Evolutionary conservation across 305 asterid species (phyloP).

Genomic region (Fraxinus latifolia): DNA sequence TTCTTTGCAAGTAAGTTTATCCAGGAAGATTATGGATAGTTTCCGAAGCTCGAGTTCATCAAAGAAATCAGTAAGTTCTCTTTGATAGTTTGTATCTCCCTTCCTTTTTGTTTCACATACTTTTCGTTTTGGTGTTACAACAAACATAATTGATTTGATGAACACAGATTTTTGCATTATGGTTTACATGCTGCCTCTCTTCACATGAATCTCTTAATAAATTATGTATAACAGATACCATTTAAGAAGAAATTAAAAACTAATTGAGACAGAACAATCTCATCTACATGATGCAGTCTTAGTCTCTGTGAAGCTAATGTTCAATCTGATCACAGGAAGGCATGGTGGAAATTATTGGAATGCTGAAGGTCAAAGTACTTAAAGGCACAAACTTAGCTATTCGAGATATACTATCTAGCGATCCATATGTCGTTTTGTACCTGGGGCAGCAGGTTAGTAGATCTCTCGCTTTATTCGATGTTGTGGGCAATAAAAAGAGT

Average conservation of each 20-base stretch:
- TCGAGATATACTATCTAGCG: constrained; percentile 78
- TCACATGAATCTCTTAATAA: not conserved
- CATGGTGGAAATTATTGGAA: constrained; percentile 52
- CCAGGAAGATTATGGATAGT: constrained; percentile 62
- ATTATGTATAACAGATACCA: not conserved
- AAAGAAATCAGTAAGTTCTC: constrained; percentile 48
- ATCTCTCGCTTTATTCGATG: not conserved
- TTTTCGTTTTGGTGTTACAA: not conserved
- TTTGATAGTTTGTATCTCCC: not conserved
- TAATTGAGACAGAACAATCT: not conserved
- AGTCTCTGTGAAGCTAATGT: constrained; percentile 14
- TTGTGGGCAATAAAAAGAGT: not conserved
- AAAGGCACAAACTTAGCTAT: constrained; percentile 73
- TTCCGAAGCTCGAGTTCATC: constrained; percentile 66
- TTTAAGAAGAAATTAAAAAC: not conserved
- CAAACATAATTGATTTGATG: not conserved
- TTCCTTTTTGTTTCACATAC: not conserved
- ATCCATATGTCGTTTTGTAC: constrained; percentile 63
- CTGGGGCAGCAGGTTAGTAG: constrained; percentile 59
- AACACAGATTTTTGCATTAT: not conserved
- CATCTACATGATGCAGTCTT: not conserved
- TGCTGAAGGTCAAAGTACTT: constrained; percentile 60
- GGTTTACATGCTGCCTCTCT: not conserved
- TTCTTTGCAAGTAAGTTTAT: constrained; percentile 66
- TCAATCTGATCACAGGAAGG: constrained; percentile 44